Percentiles rank a stretch among this genome's conserved stretches.
Evolutionary conservation across 352 stramenopile genomes (phyloP).

Genomic region (Thalassiosira exigua): DNA sequence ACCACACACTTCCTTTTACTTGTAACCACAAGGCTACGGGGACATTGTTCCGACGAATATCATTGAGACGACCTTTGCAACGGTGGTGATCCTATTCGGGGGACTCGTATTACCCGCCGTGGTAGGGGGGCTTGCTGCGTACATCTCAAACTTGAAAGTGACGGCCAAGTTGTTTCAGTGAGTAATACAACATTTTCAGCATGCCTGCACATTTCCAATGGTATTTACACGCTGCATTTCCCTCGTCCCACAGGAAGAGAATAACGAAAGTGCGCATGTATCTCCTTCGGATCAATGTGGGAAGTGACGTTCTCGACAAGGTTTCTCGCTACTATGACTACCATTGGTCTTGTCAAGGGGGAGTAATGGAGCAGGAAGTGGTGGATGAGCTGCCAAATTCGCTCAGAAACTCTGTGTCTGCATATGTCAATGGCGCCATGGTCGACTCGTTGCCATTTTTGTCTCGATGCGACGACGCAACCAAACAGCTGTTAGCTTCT

Average conservation of each 20-base stretch:
- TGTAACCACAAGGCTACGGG: slow-evolving; percentile 55
- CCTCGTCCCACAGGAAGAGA: slow-evolving; percentile 8
- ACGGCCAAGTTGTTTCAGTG: slow-evolving; percentile 39
- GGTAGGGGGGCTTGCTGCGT: slow-evolving; percentile 67
- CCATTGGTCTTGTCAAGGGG: slow-evolving; percentile 70
- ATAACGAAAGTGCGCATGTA: slow-evolving; percentile 53
- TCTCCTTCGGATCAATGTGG: slow-evolving; percentile 42
- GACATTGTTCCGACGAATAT: slow-evolving; percentile 70
- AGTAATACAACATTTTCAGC: neutral
- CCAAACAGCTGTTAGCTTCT: slow-evolving; percentile 60
- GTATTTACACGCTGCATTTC: too few relatives aligned
- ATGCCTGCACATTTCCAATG: too few relatives aligned
- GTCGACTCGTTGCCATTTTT: slow-evolving; percentile 67
- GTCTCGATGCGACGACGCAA: slow-evolving; percentile 56
- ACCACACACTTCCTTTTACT: too few relatives aligned
- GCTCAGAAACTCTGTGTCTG: slow-evolving; percentile 51
- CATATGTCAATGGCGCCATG: slow-evolving; percentile 48
- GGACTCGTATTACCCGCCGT: slow-evolving; percentile 67
- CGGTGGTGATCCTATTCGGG: slow-evolving; percentile 67
- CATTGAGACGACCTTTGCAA: slow-evolving; percentile 64
- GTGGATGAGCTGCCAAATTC: slow-evolving; percentile 63
- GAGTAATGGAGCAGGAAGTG: slow-evolving; percentile 66
- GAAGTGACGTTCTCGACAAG: slow-evolving; percentile 55
- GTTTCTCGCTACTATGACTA: slow-evolving; percentile 75
- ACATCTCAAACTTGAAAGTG: slow-evolving; percentile 68